A percentile compares a stretch with the other conserved stretches of the same genome.
Evolutionary conservation across 257 asterid genomes (phyloP).

Genomic region (Solanum chilense): DNA sequence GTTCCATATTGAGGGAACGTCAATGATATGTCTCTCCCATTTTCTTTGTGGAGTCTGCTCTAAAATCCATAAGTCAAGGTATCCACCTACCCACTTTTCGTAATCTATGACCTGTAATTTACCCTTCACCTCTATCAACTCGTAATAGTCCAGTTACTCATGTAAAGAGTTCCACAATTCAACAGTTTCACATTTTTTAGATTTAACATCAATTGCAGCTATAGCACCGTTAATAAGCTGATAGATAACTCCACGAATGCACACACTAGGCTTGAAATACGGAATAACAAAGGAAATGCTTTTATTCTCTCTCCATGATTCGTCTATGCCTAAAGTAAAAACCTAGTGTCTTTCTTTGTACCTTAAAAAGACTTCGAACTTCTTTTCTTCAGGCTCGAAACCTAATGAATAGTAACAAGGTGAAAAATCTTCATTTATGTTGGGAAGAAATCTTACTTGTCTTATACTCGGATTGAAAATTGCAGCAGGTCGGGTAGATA

Average conservation of each 20-base stretch:
- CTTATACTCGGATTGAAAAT: neutral
- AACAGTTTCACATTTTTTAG: neutral
- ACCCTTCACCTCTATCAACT: neutral
- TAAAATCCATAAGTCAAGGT: neutral
- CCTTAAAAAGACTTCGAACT: neutral
- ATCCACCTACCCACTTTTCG: neutral
- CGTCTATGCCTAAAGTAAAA: too few relatives aligned
- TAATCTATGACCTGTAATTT: neutral
- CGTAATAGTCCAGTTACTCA: neutral
- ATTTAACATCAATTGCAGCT: neutral
- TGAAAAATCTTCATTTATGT: neutral
- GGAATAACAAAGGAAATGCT: too few relatives aligned
- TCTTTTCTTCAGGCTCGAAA: neutral
- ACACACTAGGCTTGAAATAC: neutral
- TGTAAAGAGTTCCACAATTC: neutral
- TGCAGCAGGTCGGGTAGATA: neutral
- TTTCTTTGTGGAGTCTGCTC: neutral
- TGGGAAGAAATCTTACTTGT: neutral
- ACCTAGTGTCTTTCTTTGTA: too few relatives aligned
- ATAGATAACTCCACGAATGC: neutral
- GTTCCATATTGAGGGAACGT: neutral
- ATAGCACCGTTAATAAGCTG: neutral
- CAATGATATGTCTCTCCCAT: neutral
- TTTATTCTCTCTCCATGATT: too few relatives aligned
- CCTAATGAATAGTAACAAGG: neutral